Percentiles rank a stretch among this genome's conserved stretches.
Conservation (phyloP, 78 protist genomes). For the Speleostelium caveatum region DNA sequence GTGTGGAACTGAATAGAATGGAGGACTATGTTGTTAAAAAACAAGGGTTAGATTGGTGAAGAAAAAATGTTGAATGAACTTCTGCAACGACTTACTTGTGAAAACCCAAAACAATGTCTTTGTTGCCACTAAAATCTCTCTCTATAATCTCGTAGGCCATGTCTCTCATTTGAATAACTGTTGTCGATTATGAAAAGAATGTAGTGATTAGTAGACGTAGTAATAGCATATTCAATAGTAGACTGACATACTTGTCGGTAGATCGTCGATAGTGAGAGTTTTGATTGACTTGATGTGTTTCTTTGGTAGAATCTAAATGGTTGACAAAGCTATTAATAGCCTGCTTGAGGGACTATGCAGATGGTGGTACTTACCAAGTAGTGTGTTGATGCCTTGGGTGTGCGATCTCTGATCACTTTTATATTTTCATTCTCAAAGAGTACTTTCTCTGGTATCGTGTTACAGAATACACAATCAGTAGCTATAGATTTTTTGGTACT, state of each 20-base stretch:
- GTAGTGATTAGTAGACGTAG: not conserved
- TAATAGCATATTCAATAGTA: not conserved
- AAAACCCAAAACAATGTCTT: too few relatives aligned
- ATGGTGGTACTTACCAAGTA: constrained; percentile 8
- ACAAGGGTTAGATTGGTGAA: too few relatives aligned
- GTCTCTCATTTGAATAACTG: constrained; percentile 27
- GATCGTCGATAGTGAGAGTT: constrained; percentile 26
- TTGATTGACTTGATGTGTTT: constrained; percentile 34
- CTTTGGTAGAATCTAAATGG: constrained; percentile 3
- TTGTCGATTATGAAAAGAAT: not conserved
- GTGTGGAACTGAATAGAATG: too few relatives aligned
- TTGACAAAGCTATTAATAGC: not conserved
- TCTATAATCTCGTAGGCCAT: constrained; percentile 6
- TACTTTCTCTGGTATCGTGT: too few relatives aligned
- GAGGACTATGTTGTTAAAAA: too few relatives aligned
- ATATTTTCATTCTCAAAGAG: constrained; percentile 41
- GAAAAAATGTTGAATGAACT: too few relatives aligned
- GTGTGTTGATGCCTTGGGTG: constrained; percentile 53
- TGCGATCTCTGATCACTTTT: constrained; percentile 30
- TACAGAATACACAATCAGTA: too few relatives aligned
- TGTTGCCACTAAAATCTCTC: not conserved
- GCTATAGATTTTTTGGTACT: too few relatives aligned
- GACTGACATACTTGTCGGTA: constrained; percentile 21
- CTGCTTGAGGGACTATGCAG: not conserved
- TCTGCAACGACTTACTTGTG: too few relatives aligned